phyloP scores from a whole-genome alignment of 768 basidiomycete species.

The Trametes gibbosa region DNA sequence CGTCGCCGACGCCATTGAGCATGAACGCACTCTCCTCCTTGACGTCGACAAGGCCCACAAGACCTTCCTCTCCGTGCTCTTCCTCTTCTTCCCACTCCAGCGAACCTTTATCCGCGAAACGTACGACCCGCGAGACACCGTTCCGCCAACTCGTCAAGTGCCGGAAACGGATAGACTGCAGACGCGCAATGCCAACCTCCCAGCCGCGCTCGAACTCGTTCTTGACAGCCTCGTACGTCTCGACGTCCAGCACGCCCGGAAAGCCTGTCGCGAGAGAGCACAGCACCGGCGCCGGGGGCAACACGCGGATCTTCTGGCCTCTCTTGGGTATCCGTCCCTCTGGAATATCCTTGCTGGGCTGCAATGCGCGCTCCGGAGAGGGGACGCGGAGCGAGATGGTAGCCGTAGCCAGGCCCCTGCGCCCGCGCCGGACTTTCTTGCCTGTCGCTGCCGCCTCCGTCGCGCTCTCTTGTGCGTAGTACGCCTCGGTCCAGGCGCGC shows the following conservation, averaged over 20 bases:
- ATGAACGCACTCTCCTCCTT: conserved; percentile 30
- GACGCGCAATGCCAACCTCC: conserved; percentile 53
- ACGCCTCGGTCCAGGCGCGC: conserved; percentile 45
- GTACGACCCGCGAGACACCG: conserved; percentile 41
- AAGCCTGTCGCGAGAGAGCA: conserved; percentile 46
- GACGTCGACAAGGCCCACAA: conserved; percentile 35
- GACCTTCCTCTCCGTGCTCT: conserved; percentile 17
- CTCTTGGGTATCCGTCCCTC: not conserved
- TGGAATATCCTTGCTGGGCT: not conserved
- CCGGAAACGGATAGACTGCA: conserved; percentile 48
- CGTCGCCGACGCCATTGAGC: conserved; percentile 9
- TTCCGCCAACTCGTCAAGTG: conserved; percentile 46
- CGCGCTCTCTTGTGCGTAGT: not conserved
- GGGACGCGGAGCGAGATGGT: conserved; percentile 50
- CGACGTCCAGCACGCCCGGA: conserved; percentile 25
- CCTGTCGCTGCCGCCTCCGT: not conserved
- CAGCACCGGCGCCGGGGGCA: conserved; percentile 53
- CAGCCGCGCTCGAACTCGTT: conserved; percentile 61
- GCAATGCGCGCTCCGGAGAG: conserved; percentile 3
- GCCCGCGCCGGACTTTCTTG: conserved; percentile 34
- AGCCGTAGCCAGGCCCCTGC: conserved; percentile 63
- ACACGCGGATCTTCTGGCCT: conserved; percentile 47
- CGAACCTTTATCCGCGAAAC: conserved; percentile 32
- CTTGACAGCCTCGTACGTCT: conserved; percentile 40
- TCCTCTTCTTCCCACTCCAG: conserved; percentile 26